Conservation (phyloP, 1,284 basidiomycete species). For the Sporisorium exsertum region DNA sequence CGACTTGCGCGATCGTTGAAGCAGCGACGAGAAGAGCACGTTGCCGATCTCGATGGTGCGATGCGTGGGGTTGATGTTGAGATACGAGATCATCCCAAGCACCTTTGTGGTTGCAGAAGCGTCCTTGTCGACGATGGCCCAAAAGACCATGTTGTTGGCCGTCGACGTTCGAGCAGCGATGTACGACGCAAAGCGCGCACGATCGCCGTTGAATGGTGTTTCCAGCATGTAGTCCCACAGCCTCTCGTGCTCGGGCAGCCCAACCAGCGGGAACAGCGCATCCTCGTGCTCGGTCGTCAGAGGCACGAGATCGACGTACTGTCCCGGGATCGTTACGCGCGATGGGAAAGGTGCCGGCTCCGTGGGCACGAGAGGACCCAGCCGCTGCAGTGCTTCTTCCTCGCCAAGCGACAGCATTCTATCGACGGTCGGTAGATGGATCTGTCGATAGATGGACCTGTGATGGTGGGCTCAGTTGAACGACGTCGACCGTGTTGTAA, state of each 20-base stretch:
- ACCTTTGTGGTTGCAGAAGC: conserved; percentile 4
- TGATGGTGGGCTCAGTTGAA: neutral
- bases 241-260: conserved; percentile 32
- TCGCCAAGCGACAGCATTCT: conserved; percentile 28
- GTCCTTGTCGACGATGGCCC: conserved; percentile 35
- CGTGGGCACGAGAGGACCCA: conserved; percentile 26
- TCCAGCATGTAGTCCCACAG: conserved; percentile 46
- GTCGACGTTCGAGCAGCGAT: conserved; percentile 6
- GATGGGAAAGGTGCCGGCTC: conserved; percentile 21
- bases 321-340: conserved; percentile 21
- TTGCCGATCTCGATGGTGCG: conserved; percentile 55
- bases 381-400: conserved; percentile 31
- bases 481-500: neutral
- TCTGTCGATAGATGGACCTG: neutral
- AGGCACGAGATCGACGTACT: conserved; percentile 42
- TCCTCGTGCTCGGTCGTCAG: conserved; percentile 18
- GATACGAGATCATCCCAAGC: conserved; percentile 33
- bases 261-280: conserved; percentile 24
- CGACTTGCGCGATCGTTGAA: conserved; percentile 49
- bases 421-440: neutral
- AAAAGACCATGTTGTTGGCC: conserved; percentile 44
- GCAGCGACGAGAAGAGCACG: conserved; percentile 40
- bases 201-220: conserved; percentile 29
- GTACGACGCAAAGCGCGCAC: conserved; percentile 6
- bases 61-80: conserved; percentile 33